These are phyloP conservation scores for Boletellus deceptivus DNA, from an alignment of 1,284 basidiomycete species.

Conservation along the genomic window DNA sequence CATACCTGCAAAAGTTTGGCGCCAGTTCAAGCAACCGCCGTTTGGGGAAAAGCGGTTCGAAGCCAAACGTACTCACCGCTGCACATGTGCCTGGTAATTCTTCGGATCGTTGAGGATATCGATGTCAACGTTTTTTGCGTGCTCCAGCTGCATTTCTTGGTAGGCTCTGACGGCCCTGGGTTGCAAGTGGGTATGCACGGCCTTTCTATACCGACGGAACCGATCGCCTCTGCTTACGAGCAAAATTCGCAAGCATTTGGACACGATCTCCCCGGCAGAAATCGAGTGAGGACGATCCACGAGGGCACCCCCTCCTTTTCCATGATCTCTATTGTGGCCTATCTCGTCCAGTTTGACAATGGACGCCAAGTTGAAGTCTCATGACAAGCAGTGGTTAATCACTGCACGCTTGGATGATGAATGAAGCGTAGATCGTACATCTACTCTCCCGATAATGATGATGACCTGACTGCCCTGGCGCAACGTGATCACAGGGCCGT, in stretches of 20 bases:
- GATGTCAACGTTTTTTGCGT: slow-evolving; percentile 37
- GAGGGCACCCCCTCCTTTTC: slow-evolving; percentile 35
- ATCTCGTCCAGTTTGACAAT: not conserved
- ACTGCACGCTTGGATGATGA: not conserved
- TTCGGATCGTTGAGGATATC: slow-evolving; percentile 40
- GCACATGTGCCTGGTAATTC: slow-evolving; percentile 34
- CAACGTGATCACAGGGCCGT: slow-evolving; percentile 35
- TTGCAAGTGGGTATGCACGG: slow-evolving; percentile 40
- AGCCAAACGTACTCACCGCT: slow-evolving; percentile 23
- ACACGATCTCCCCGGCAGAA: slow-evolving; percentile 29
- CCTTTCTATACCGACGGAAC: slow-evolving; percentile 32
- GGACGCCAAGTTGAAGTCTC: not conserved
- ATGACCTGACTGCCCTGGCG: slow-evolving; percentile 25
- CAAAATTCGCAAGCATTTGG: slow-evolving; percentile 21
- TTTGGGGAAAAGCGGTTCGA: not conserved
- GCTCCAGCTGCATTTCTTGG: slow-evolving; percentile 34
- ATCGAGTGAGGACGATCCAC: slow-evolving; percentile 34
- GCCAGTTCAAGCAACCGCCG: not conserved
- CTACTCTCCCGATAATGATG: slow-evolving; percentile 32
- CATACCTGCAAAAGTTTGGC: slow-evolving; percentile 43
- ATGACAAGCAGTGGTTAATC: not conserved
- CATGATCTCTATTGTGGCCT: slow-evolving; percentile 34
- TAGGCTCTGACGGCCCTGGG: slow-evolving; percentile 33
- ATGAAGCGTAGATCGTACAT: slow-evolving; percentile 25
- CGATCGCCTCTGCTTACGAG: slow-evolving; percentile 25